Base-by-base conservation (phyloP, 2,329 filamentous ascomycete genomes). In the Fusarium dlaminii region DNA sequence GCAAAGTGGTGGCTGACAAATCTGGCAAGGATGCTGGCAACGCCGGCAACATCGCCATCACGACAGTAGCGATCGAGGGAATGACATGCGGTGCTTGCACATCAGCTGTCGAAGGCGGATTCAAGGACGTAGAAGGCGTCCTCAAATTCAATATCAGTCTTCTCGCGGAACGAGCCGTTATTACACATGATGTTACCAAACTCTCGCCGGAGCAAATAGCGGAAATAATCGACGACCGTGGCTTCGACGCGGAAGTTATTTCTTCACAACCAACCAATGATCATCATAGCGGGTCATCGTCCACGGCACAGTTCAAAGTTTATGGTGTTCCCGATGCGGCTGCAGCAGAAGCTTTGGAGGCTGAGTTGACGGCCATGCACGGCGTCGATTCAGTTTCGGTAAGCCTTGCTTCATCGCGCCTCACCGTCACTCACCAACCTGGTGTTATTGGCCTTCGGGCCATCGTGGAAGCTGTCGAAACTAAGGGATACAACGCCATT, bases 11-110 rank as follows among this genome's bases (percentile, higher is more conserved):
- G 30, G 24, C 69, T 29, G 71, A 75, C 37, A 71, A 66, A 57
- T 63, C 56, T 36, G 37, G 58, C 27, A 73, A 63, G 56, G 62
- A 45, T 48, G 75, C 82, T 57, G 82, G 80, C 68, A 77, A 81
- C 68, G 80, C 80, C 65, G 82, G 85, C 71, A 83, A 84, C 57
- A 78, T 89, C 8, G 87, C 92, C 64, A 94, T 90, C 2, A 98
- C 95, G 0, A 98, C 95, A 0, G 88, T 99, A 24, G 91, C 93
- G 9, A 94, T 99, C 62, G 94, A 96, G 75, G 96, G 96, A 57
- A 99, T 99, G 96, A 99, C 96, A 3, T 98, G 96, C 80, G 96
- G 96, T 29, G 94, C 96, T 46, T 99, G 96, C 83, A 98, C 96
- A 1, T 96, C 96, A 3, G 95, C 96, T 11, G 91, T 98, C 4